These are phyloP conservation scores for Diutina pseudorugosa DNA, from an alignment of 1,139 yeast species.

Conservation along the genomic window DNA sequence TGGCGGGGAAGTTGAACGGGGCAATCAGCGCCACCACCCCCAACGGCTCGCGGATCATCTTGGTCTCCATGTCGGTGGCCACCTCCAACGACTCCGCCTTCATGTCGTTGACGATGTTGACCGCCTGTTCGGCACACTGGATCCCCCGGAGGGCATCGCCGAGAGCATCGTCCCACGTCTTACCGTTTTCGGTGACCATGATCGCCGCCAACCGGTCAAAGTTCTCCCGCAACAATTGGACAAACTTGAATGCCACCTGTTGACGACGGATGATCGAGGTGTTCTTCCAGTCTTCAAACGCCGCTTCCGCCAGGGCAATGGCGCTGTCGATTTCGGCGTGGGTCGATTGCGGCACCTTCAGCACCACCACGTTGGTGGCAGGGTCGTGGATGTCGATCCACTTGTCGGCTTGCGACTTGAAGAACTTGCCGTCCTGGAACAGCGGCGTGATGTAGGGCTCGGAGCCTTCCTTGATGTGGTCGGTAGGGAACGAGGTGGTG, in stretches of 20 bases:
- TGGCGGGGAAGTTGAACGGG: slow-evolving; percentile 77
- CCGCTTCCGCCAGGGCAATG: slow-evolving; percentile 49
- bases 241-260: slow-evolving; percentile 66
- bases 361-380: slow-evolving; percentile 56
- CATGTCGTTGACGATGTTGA: slow-evolving; percentile 50
- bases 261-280: slow-evolving; percentile 57
- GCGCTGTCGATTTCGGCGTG: slow-evolving; percentile 56
- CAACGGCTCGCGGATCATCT: slow-evolving; percentile 53
- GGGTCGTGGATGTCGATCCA: slow-evolving; percentile 75
- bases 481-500: slow-evolving; percentile 28
- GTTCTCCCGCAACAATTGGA: slow-evolving; percentile 51
- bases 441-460: slow-evolving; percentile 42
- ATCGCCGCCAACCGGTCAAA: slow-evolving; percentile 62
- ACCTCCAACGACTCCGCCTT: slow-evolving; percentile 61
- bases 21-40: slow-evolving; percentile 64
- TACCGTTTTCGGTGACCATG: slow-evolving; percentile 73
- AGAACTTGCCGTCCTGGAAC: slow-evolving; percentile 46
- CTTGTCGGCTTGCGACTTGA: slow-evolving; percentile 40
- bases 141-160: slow-evolving; percentile 75
- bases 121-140: slow-evolving; percentile 69
- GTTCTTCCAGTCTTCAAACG: slow-evolving; percentile 49
- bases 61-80: slow-evolving; percentile 67
- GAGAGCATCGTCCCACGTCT: slow-evolving; percentile 64
- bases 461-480: slow-evolving; percentile 27
- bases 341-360: slow-evolving; percentile 65